Percentiles rank a stretch among this genome's conserved stretches.
Conservation (phyloP, 306 rosid genomes). For the Quillaja saponaria region DNA sequence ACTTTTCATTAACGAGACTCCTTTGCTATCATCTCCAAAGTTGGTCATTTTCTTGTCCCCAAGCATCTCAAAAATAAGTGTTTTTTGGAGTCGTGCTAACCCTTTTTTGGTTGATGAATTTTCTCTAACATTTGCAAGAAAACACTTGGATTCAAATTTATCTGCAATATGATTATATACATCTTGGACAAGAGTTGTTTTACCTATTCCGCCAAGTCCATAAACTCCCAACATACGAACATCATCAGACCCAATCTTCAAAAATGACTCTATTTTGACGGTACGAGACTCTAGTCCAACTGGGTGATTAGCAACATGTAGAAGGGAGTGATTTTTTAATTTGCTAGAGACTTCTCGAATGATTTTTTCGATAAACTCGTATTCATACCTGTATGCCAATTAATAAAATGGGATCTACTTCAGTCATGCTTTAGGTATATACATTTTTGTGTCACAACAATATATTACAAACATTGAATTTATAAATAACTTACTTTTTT, state of each 20-base stretch:
- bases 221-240: background rate
- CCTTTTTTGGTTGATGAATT: background rate
- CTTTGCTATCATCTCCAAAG: background rate
- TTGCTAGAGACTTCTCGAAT: background rate
- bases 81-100: background rate
- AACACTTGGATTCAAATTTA: background rate
- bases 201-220: background rate
- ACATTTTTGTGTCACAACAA: too few relatives aligned
- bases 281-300: background rate
- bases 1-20: background rate
- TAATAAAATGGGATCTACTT: background rate
- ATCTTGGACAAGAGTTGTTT: background rate
- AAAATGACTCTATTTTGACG: background rate
- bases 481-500: too few relatives aligned
- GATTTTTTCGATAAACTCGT: background rate
- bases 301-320: background rate
- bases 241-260: background rate
- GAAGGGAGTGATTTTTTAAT: background rate
- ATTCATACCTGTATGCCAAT: background rate
- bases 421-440: too few relatives aligned
- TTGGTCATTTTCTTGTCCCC: background rate
- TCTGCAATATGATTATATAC: background rate
- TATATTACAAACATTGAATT: background rate
- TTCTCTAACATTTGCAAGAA: slow-evolving; percentile 2
- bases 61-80: background rate